phyloP scores from a whole-genome alignment of 352 stramenopile species.

The Phytopythium ostracodes region DNA sequence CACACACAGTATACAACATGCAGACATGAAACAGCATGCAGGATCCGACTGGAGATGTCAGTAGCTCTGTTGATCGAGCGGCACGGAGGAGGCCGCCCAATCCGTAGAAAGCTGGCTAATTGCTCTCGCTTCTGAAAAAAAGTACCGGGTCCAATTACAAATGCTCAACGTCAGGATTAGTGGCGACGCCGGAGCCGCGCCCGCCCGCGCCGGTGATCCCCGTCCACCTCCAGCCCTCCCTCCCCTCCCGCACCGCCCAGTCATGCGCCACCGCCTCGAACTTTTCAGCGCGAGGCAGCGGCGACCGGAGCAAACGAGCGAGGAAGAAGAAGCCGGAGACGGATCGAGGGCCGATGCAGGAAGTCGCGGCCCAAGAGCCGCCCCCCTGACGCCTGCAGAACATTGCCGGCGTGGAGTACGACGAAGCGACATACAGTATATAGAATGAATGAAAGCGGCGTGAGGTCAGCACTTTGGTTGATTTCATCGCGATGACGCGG shows the following conservation, averaged over 20 bases:
- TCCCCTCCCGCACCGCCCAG: neutral
- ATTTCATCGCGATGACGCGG: slow-evolving; percentile 90
- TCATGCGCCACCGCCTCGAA: slow-evolving; percentile 27
- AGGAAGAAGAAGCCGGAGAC: neutral
- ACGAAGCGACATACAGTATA: slow-evolving; percentile 52
- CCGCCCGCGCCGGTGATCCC: slow-evolving; percentile 14
- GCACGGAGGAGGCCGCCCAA: slow-evolving; percentile 38
- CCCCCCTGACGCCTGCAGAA: slow-evolving; percentile 39
- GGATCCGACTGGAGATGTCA: slow-evolving; percentile 32
- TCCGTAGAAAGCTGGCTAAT: slow-evolving; percentile 88
- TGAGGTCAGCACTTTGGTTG: slow-evolving; percentile 83
- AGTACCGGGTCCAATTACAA: slow-evolving; percentile 89
- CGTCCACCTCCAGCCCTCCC: slow-evolving; percentile 10
- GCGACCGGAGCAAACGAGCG: neutral
- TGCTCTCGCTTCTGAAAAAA: slow-evolving; percentile 83
- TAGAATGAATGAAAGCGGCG: slow-evolving; percentile 8
- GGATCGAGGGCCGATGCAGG: slow-evolving; percentile 9
- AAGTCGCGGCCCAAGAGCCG: slow-evolving; percentile 16
- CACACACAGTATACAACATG: slow-evolving; percentile 6
- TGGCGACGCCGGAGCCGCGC: neutral
- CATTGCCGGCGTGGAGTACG: slow-evolving; percentile 88
- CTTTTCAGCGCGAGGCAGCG: slow-evolving; percentile 71
- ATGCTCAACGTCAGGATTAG: slow-evolving; percentile 19
- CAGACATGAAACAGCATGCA: slow-evolving; percentile 15
- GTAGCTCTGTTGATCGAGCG: slow-evolving; percentile 83